Evolutionary conservation across 352 stramenopile genomes (phyloP), one percentile per base, ranked within the genome.

Genomic region (Phytophthora ohioensis): DNA sequence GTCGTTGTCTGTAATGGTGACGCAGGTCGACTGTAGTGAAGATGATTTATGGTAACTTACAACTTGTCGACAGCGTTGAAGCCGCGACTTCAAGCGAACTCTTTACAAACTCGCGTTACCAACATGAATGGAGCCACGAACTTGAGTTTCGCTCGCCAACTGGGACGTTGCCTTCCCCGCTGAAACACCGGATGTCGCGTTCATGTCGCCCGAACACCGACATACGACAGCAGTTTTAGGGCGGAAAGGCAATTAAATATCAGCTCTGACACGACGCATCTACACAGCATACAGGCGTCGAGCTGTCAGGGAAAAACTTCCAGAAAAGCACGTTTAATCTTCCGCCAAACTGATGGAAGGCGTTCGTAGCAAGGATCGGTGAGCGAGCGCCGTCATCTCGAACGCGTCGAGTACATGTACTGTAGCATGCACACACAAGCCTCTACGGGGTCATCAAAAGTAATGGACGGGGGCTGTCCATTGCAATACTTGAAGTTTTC

Each of bases 401-500:
- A 64, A 32, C n/a, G n/a, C 17, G 11, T 42, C 51, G 36, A 51
- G 30, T 21, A 38, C 8, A 32, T 15, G 8, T 39, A n/a, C 39
- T 13, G 41, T 27, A 46, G 13, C 21, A 27, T 27, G 21, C 21
- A 46, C 41, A 46, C 21, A 27, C 13, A 27, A n/a, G 41, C 41
- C 41, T 46, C 41, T 46, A 46, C 41, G 21, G n/a, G 6, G 31
- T 45, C 53, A n/a, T 43, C 17, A 27, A 27, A 27, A 27, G 21
- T 27, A 27, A 27, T 70, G 9, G 66, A 6, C 17, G 17, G 17
- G 17, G 17, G 17, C 66, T 73, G 58, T 71, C 61, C 67, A 58
- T 54, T 34, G 13, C 30, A 35, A 42, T 74, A 55, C 61, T 75
- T 75, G 62, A 75, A 71, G 67, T 71, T 71, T 63, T 46, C 49